Base-by-base conservation (phyloP, 768 basidiomycete species). In the Lentinula boryana region DNA sequence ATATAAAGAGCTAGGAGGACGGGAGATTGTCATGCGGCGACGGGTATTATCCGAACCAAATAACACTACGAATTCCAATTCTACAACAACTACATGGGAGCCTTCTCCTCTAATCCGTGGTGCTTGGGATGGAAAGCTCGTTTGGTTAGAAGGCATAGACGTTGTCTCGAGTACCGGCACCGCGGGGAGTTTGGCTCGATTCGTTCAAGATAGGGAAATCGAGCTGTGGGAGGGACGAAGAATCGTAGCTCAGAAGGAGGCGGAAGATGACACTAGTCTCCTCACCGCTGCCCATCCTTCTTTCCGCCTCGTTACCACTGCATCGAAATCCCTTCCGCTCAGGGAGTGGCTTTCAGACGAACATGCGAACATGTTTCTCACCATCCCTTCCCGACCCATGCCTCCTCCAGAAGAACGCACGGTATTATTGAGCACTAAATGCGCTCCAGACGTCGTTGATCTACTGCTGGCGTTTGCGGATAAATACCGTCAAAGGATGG, bases 351-450 rank as follows among this genome's bases (percentile, higher is more conserved):
- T 88, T 31, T 75, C 79, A 1, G 80, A 83, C 61, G 86, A 88
- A 66, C 83, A 87, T 66, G 80, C 83, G 27, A 87, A 87, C 65
- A 87, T 87, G 85, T 87, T 88, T 76, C 83, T 87, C 69, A 70
- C 85, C 9, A 68, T 88, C 13, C 79, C 83, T 7, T 77, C 80
- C 46, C 82, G 83, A 64, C 84, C 85, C 1, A 88, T 88, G 86
- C 74, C 76, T 32, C 63, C 60, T 13, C 63, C 68, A 0, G 86
- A 88, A 68, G 85, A 88, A 70, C 63, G 67, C 0, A 62, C 67
- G 2, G 69, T 86, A 13, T 80, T 88, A 2, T 63, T 69, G 16
- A 72, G 76, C 8, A 84, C 85, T 0, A 83, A 81, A 3, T 87
- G 85, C 64, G 66, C 77, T 0, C 61, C 67, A 1, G 49, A 62